Evolutionary conservation across 2,329 filamentous ascomycete species (phyloP).

Genomic region (Emmonsia crescens): DNA sequence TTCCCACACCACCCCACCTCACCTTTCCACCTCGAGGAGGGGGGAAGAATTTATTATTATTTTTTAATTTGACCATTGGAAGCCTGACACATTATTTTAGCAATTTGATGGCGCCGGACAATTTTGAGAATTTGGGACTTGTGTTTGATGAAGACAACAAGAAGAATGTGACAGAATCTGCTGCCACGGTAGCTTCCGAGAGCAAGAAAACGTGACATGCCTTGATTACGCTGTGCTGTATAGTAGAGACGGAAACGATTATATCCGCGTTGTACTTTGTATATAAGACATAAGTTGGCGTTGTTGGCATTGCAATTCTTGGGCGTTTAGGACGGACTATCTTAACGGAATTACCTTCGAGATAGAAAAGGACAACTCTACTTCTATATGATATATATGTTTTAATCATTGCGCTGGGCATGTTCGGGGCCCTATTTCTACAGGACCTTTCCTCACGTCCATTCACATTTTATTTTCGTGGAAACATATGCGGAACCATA

Average conservation of each 20-base stretch:
- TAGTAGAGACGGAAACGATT: neutral
- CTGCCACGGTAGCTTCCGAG: neutral
- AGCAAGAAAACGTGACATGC: neutral
- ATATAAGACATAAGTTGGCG: neutral
- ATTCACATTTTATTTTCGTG: neutral
- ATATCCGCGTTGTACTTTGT: neutral
- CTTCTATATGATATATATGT: neutral
- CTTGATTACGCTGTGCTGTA: neutral
- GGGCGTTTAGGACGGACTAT: neutral
- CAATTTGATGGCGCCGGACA: slow-evolving; percentile 91
- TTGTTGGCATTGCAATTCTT: neutral
- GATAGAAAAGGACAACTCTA: neutral
- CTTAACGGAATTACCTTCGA: neutral
- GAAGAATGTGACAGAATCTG: slow-evolving; percentile 9
- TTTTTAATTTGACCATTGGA: neutral
- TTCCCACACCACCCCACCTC: neutral
- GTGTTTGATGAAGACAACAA: slow-evolving; percentile 37
- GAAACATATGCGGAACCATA: neutral
- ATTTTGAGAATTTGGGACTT: slow-evolving; percentile 89
- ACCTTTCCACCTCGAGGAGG: neutral
- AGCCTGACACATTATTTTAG: slow-evolving; percentile 37
- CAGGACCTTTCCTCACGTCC: neutral
- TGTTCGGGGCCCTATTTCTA: neutral
- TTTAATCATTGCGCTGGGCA: neutral
- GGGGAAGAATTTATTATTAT: too few relatives aligned